Evolutionary conservation across 2,329 filamentous ascomycete species (phyloP), one percentile per base, ranked within the genome.

Genomic region (Aspergillus neoniger): DNA sequence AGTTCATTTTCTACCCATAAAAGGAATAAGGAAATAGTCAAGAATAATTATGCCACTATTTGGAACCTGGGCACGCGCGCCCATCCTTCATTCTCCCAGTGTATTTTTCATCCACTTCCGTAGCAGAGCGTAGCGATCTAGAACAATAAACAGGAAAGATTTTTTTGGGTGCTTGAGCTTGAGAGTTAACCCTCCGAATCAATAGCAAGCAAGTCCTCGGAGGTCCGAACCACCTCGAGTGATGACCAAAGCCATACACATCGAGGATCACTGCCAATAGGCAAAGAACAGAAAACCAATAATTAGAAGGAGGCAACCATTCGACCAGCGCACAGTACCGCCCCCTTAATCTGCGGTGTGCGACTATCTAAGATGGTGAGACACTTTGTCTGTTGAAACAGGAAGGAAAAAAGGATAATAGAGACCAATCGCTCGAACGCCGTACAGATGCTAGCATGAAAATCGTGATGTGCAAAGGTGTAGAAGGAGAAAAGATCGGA

Each of bases 351-450:
- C 63, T 74, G 75, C 74, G 71, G 71, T 68, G 72, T 72, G 73
- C 73, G 71, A 75, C 74, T 76, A 74, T 76, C 73, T 76, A 77
- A 74, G 39, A 66, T 73, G 68, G 74, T 72, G 70, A 66, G 57
- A 67, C 67, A 65, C 66, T 62, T 63, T 55, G 44, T 51, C 62
- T 61, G 63, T 61, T 62, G 61, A 55, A 60, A 65, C 59, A 61
- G 32, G 38, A 39, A 58, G 36, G 56, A 53, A 32, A 30, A 55
- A 44, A 49, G 10, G 23, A 41, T 38, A 50, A 62, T 62, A 47
- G 60, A 67, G 59, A 67, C 70, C 65, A 72, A 70, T 77, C 77
- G 77, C 77, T 79, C 77, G 59, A 79, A 79, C 77, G 75, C 77
- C 77, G 63, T 73, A 74, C 66, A 76, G 70, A 79, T 78, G 76